Base-by-base conservation (phyloP, 2,329 filamentous ascomycete genomes). In the Orbilia javanica region DNA sequence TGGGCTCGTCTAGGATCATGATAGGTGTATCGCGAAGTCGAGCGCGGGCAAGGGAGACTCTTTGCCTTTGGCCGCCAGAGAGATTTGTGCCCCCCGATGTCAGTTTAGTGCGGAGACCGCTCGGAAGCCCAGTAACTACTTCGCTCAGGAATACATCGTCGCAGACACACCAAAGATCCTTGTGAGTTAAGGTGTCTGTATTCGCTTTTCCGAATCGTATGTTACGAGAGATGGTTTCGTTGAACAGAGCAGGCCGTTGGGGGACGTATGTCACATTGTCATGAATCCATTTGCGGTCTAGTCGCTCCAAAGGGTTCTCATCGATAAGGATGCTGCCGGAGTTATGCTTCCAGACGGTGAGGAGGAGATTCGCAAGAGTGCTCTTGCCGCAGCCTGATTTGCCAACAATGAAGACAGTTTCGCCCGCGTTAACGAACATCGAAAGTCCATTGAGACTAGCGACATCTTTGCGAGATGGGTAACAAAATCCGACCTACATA, bases 331-430 rank as follows among this genome's bases (percentile, higher is more conserved):
- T 90, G 0, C 88, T 83, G 0, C 94, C 95, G 0, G 85, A 85
- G 0, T 85, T 83, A 0, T 92, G 89, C 5, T 88, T 86, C 82
- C 97, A 97, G 81, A 96, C 92, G 11, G 90, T 89, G 63, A 94
- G 87, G 0, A 98, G 86, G 0, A 98, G 86, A 82, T 93, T 93
- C 0, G 91, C 90, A 0, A 98, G 82, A 0, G 95, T 98, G 81
- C 93, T 97, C 83, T 98, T 98, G 0, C 95, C 95, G 1, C 93
- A 97, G 0, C 96, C 96, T 82, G 93, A 97, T 81, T 88, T 88
- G 0, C 95, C 96, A 62, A 97, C 89, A 1, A 98, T 86, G 82
- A 96, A 97, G 0, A 90, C 93, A 2, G 91, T 89, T 79, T 92
- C 87, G 0, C 92, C 91, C 0, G 91, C 87, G 0, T 90, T 88